Evolutionary conservation across 2,329 filamentous ascomycete genomes (phyloP).

Genomic region (Curvularia hawaiiensis): DNA sequence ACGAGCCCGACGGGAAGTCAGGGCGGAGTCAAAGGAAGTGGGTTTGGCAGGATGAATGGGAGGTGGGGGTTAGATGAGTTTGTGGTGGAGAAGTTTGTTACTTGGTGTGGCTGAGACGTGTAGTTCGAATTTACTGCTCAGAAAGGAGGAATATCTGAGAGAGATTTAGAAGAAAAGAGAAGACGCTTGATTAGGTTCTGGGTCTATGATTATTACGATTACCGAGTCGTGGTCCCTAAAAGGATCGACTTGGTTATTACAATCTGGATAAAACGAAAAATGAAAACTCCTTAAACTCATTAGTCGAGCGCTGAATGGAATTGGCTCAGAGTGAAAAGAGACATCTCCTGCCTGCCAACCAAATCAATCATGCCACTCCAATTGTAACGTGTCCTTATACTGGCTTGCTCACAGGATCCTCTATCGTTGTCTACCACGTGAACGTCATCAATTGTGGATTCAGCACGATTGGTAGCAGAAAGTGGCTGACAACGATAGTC

Average conservation of each 20-base stretch:
- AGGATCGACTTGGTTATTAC: background rate
- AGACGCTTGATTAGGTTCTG: background rate
- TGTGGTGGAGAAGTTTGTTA: constrained; percentile 45
- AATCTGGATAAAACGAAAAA: background rate
- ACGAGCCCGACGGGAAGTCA: constrained; percentile 52
- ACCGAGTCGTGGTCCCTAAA: background rate
- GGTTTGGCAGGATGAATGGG: constrained; percentile 52
- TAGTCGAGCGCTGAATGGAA: background rate
- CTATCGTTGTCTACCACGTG: constrained; percentile 62
- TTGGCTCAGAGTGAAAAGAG: background rate
- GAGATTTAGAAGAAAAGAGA: background rate
- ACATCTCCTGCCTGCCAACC: background rate
- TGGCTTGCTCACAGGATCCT: no score
- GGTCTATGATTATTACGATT: background rate
- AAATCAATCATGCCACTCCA: background rate
- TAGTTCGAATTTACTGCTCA: background rate
- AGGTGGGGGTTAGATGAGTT: constrained; percentile 52
- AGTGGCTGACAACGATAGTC: constrained; percentile 70
- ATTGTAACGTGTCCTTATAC: background rate
- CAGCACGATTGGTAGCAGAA: constrained; percentile 72
- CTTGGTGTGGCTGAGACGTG: constrained; percentile 31
- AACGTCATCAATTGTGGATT: constrained; percentile 84
- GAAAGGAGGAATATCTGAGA: no score
- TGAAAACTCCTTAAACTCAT: background rate
- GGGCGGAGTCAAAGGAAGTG: constrained; percentile 53